Evolutionary conservation across 768 basidiomycete genomes (phyloP).

Genomic region (Scleroderma citrinum): DNA sequence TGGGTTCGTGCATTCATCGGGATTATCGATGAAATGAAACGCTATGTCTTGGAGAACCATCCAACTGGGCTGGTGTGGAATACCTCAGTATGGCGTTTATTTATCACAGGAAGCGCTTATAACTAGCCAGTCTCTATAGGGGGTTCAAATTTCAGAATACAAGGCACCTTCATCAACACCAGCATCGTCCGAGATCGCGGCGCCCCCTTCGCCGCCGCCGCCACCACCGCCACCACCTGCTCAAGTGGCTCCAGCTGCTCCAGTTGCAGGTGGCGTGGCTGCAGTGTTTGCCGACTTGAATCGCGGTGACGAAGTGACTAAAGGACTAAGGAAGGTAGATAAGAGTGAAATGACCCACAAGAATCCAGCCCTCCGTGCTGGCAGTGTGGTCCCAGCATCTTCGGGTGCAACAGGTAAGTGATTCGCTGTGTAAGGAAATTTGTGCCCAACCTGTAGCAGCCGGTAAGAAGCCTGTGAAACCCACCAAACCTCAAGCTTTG

Average conservation of each 20-base stretch:
- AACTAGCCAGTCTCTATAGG: conserved; percentile 33
- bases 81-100: conserved; percentile 46
- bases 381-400: conserved; percentile 42
- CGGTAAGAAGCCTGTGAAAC: conserved; percentile 66
- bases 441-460: conserved; percentile 16
- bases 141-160: conserved; percentile 52
- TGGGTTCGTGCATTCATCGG: conserved; percentile 75
- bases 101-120: background rate
- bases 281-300: conserved; percentile 92
- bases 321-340: conserved; percentile 88
- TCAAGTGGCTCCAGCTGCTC: conserved; percentile 37
- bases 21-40: conserved; percentile 71
- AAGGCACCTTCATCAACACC: conserved; percentile 30
- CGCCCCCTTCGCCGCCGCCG: conserved; percentile 51
- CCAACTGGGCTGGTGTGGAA: conserved; percentile 90
- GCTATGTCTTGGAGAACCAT: conserved; percentile 82
- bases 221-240: conserved; percentile 46
- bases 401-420: conserved; percentile 30
- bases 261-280: conserved; percentile 49
- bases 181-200: conserved; percentile 28
- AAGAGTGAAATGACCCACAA: conserved; percentile 99
- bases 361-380: conserved; percentile 77
- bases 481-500: conserved; percentile 78
- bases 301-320: conserved; percentile 84
- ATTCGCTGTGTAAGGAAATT: conserved; percentile 15